A percentile compares a stretch with the other conserved stretches of the same genome.
Evolutionary conservation across 2,329 filamentous ascomycete genomes (phyloP).

Genomic region (Apiospora arundinis): DNA sequence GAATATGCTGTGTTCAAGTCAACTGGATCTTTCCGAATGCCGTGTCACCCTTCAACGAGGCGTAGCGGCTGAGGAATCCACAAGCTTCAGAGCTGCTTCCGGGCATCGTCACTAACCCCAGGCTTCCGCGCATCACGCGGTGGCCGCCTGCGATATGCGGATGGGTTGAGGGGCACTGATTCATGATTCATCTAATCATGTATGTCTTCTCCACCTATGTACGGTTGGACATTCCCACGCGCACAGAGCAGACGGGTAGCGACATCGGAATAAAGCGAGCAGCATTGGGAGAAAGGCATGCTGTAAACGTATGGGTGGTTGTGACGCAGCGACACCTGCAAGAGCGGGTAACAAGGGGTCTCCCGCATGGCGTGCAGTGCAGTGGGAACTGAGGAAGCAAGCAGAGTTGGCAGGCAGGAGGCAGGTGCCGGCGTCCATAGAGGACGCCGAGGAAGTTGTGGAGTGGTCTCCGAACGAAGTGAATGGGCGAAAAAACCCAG

Average conservation of each 20-base stretch:
- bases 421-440: neutral
- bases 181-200: neutral
- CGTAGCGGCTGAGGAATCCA: conserved; percentile 10
- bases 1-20: conserved; percentile 32
- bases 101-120: neutral
- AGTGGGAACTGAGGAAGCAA: conserved; percentile 33
- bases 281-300: conserved; percentile 16
- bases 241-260: neutral
- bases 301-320: conserved; percentile 21
- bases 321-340: conserved; percentile 40
- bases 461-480: conserved; percentile 2
- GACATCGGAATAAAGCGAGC: conserved; percentile 19
- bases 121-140: neutral
- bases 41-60: conserved; percentile 32
- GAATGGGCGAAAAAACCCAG: neutral
- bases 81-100: neutral
- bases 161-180: neutral
- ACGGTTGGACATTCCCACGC: neutral
- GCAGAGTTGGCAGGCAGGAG: neutral
- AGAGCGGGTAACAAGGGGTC: conserved; percentile 50
- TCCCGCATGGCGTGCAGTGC: conserved; percentile 36
- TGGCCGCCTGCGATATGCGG: neutral
- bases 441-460: neutral
- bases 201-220: neutral
- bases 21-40: conserved; percentile 37